Evolutionary conservation across 495 filamentous ascomycete genomes (phyloP).

Genomic region (Clohesyomyces aquaticus): DNA sequence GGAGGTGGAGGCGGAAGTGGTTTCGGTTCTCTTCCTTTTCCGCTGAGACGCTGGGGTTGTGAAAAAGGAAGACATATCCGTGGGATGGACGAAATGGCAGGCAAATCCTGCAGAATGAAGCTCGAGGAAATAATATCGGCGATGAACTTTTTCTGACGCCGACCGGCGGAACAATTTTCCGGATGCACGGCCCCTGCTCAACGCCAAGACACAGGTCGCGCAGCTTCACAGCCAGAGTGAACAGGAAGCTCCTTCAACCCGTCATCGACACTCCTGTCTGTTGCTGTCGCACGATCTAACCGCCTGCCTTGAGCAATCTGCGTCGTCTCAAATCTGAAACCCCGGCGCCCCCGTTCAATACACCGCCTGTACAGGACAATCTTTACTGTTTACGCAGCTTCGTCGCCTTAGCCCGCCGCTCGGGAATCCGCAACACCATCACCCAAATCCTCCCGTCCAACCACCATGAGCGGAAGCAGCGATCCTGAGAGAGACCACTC

Average conservation of each 20-base stretch:
- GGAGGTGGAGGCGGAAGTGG: constrained; percentile 17
- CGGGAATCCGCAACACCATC: constrained; percentile 17
- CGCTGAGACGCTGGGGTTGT: constrained; percentile 49
- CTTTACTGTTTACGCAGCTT: constrained; percentile 29
- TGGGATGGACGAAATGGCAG: not conserved
- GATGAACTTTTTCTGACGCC: constrained; percentile 24
- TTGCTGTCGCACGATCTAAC: not conserved
- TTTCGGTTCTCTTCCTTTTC: constrained; percentile 49
- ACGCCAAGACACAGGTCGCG: not conserved
- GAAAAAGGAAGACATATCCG: constrained; percentile 51
- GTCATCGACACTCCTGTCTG: not conserved
- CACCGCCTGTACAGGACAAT: not conserved
- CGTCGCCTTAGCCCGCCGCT: constrained; percentile 30
- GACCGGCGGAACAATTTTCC: constrained; percentile 16
- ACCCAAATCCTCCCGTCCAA: not conserved
- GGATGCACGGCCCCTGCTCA: not conserved
- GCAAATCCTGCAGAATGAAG: not conserved
- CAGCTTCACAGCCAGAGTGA: constrained; percentile 24
- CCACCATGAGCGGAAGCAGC: constrained; percentile 41
- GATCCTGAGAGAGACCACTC: constrained; percentile 76
- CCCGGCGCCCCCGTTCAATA: not conserved
- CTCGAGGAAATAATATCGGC: constrained; percentile 26
- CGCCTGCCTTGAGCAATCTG: not conserved
- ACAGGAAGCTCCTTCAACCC: constrained; percentile 20
- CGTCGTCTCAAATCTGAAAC: not conserved